A percentile compares a stretch with the other conserved stretches of the same genome.
Evolutionary conservation across 2,329 filamentous ascomycete genomes (phyloP).

Genomic region (Talaromyces sp.): DNA sequence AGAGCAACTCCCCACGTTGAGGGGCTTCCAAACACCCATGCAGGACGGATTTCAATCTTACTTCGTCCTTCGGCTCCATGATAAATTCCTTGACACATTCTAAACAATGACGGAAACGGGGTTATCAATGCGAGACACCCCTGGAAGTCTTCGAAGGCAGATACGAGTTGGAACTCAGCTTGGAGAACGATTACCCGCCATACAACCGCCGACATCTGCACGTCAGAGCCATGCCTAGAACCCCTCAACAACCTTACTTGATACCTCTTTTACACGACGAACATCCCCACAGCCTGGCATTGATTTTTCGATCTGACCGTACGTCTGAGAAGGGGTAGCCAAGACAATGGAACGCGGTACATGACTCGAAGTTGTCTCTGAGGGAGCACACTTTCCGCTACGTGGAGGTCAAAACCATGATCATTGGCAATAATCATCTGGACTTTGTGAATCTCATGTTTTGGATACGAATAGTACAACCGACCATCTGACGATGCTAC

Average conservation of each 20-base stretch:
- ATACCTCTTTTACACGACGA: neutral
- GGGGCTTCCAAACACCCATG: neutral
- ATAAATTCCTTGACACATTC: neutral
- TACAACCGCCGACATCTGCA: neutral
- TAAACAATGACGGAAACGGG: neutral
- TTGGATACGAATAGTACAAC: neutral
- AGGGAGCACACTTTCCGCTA: neutral
- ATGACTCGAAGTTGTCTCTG: neutral
- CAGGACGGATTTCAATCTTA: neutral
- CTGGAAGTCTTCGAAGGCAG: neutral
- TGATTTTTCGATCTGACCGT: slow-evolving; percentile 4
- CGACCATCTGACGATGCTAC: neutral
- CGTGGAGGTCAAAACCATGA: neutral
- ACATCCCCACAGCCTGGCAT: neutral
- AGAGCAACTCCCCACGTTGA: neutral
- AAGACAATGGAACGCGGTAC: neutral
- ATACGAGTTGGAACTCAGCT: neutral
- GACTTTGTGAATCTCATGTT: neutral
- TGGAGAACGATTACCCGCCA: neutral
- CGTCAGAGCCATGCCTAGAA: neutral
- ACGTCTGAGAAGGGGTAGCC: neutral
- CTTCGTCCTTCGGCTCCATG: neutral
- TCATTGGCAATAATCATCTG: neutral
- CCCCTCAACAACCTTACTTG: neutral
- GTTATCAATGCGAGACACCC: neutral